Evolutionary conservation across 805 yeast species (phyloP).

Genomic region (Sugiyamaella boreocaroliniensis): DNA sequence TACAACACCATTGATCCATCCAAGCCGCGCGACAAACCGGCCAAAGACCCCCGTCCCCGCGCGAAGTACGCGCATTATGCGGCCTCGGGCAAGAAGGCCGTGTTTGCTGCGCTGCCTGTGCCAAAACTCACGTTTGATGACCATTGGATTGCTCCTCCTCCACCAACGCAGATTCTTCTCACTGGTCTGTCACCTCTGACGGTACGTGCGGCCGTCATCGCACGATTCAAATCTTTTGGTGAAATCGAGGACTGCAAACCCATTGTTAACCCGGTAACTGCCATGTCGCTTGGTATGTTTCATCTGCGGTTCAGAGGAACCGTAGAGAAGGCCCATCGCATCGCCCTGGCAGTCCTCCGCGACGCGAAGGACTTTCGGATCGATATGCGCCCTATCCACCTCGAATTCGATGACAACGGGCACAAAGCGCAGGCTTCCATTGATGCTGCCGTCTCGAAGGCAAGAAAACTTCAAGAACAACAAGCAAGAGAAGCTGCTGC

Average conservation of each 20-base stretch:
- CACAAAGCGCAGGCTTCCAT: conserved; percentile 19
- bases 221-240: conserved; percentile 51
- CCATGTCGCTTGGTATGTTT: conserved; percentile 71
- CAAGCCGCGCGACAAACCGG: conserved; percentile 1
- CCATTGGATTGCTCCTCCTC: conserved; percentile 68
- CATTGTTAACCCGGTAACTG: conserved; percentile 64
- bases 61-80: conserved; percentile 16
- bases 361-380: conserved; percentile 43
- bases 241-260: conserved; percentile 51
- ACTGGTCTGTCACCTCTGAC: conserved; percentile 50
- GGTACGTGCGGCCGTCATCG: conserved; percentile 11
- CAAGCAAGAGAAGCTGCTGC: background rate
- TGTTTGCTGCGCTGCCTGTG: conserved; percentile 17
- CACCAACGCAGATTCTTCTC: conserved; percentile 60
- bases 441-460: background rate
- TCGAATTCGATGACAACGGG: conserved; percentile 31
- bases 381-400: conserved; percentile 41
- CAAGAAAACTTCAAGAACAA: background rate
- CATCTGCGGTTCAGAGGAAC: conserved; percentile 52
- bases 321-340: conserved; percentile 38
- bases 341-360: conserved; percentile 42
- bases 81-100: conserved; percentile 20
- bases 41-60: conserved; percentile 8
- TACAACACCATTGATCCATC: conserved; percentile 16
- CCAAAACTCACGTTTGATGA: conserved; percentile 51